phyloP scores from a whole-genome alignment of 1,284 basidiomycete genomes.

The Ganoderma multipileum region DNA sequence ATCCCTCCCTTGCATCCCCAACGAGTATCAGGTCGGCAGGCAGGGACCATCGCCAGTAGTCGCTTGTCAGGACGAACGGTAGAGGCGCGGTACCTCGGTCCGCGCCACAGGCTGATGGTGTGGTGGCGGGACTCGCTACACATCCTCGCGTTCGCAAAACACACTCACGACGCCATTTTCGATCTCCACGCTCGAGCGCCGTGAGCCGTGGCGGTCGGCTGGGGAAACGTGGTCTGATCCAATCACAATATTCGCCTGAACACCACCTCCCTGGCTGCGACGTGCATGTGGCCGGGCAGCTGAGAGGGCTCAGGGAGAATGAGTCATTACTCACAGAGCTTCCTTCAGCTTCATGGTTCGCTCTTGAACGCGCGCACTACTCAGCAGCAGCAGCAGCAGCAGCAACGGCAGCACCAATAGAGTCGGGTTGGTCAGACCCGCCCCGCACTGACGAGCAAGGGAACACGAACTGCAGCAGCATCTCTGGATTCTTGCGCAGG shows the following conservation, averaged over 20 bases:
- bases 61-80: neutral
- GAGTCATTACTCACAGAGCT: slow-evolving; percentile 5
- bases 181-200: neutral
- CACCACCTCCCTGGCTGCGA: slow-evolving; percentile 25
- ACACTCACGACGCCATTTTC: neutral
- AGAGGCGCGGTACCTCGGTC: neutral
- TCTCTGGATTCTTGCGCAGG: neutral
- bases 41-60: too few species aligned
- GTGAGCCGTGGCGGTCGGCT: neutral
- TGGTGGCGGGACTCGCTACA: neutral
- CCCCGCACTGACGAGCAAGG: neutral
- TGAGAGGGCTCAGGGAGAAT: slow-evolving; percentile 15
- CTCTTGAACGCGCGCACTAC: neutral
- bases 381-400: neutral
- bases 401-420: neutral
- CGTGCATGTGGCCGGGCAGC: slow-evolving; percentile 25
- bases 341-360: too few species aligned
- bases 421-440: too few species aligned
- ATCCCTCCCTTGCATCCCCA: neutral
- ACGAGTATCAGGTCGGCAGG: neutral
- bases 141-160: neutral
- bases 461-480: neutral
- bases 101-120: neutral
- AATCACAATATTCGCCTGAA: neutral
- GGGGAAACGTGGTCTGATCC: neutral